Conservation (phyloP, 441 rosid species). For the Croton laevigatus region DNA sequence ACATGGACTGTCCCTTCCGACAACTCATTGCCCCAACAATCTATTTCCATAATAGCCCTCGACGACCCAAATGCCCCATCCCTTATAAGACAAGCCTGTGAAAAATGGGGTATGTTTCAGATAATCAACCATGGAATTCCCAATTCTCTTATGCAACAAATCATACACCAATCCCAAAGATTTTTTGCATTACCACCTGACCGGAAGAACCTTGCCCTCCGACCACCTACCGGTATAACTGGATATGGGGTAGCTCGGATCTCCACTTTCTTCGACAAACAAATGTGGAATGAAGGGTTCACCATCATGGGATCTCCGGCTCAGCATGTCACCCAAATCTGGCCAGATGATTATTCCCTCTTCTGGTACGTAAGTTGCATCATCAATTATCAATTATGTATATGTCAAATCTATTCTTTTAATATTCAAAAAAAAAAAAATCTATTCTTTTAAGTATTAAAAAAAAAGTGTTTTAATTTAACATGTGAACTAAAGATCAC, state of each 20-base stretch:
- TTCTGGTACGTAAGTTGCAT: slow-evolving; percentile 42
- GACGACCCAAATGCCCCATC: slow-evolving; percentile 35
- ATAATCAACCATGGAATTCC: slow-evolving; percentile 69
- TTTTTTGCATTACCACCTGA: slow-evolving; percentile 56
- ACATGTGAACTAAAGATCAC: too few relatives aligned
- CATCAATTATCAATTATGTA: too few relatives aligned
- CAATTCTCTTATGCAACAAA: slow-evolving; percentile 32
- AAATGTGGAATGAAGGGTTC: slow-evolving; percentile 90
- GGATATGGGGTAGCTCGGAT: slow-evolving; percentile 78
- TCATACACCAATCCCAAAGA: slow-evolving; percentile 30
- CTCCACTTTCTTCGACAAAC: slow-evolving; percentile 55
- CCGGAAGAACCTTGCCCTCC: slow-evolving; percentile 52
- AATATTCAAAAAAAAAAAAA: too few relatives aligned
- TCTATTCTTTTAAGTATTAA: too few relatives aligned
- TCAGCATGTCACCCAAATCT: slow-evolving; percentile 56
- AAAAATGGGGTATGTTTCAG: slow-evolving; percentile 71
- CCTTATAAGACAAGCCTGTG: slow-evolving; percentile 55
- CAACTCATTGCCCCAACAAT: background rate
- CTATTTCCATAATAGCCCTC: slow-evolving; percentile 59
- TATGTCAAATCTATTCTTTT: too few relatives aligned
- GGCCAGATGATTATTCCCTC: slow-evolving; percentile 50
- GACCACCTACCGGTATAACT: slow-evolving; percentile 49
- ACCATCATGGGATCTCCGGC: slow-evolving; percentile 60
- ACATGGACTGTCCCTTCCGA: slow-evolving; percentile 25
- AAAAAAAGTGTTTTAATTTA: too few relatives aligned